A percentile compares a stretch with the other conserved stretches of the same genome.
Evolutionary conservation across 331 rosid genomes (phyloP).

Genomic region (Phaseolus coccineus): DNA sequence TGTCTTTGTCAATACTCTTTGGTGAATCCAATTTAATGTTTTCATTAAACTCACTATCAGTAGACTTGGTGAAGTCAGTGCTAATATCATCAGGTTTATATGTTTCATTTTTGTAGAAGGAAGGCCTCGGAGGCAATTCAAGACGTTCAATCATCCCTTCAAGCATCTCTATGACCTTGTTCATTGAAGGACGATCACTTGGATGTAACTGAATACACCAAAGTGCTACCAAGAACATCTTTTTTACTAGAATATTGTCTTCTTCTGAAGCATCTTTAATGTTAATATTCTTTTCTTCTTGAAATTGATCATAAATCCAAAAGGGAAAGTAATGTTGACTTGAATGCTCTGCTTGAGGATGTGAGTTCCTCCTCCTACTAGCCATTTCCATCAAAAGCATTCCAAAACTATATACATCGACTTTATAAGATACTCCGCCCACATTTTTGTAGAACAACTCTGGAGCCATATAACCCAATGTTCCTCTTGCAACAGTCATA

Average conservation of each 20-base stretch:
- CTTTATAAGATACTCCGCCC: background rate
- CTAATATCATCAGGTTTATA: too few species aligned
- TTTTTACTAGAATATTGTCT: background rate
- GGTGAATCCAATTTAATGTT: too few species aligned
- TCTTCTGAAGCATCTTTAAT: background rate
- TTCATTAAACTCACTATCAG: too few species aligned
- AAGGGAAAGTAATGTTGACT: background rate
- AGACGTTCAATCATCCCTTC: background rate
- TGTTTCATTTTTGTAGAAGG: background rate
- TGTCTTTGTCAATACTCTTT: too few species aligned
- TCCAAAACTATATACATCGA: background rate
- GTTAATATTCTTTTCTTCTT: background rate
- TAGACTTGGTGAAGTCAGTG: too few species aligned
- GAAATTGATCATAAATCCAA: background rate
- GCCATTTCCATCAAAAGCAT: background rate
- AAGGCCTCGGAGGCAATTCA: background rate
- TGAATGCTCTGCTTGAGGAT: background rate
- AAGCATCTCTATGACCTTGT: background rate
- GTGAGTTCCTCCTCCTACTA: background rate
- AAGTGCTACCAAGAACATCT: background rate
- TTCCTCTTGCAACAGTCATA: background rate
- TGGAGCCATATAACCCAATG: background rate
- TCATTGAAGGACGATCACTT: background rate
- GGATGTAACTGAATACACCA: background rate
- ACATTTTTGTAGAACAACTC: background rate